Conservation (phyloP, 768 basidiomycete species). For the Leccinellum rugosiceps region DNA sequence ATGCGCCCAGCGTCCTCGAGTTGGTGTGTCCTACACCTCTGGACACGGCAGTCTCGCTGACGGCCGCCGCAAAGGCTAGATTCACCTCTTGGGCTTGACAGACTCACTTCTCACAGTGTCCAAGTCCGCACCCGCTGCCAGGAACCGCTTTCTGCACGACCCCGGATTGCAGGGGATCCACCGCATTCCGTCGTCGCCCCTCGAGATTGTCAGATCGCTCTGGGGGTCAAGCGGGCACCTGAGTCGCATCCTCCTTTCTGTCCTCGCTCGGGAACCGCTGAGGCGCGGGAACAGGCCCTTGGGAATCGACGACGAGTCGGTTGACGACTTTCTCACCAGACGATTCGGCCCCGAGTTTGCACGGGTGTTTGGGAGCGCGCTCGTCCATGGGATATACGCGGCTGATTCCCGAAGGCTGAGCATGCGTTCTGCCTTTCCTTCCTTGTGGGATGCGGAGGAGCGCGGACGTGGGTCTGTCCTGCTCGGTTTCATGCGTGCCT, state of each 20-base stretch:
- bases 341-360: constrained; percentile 75
- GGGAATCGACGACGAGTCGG: constrained; percentile 62
- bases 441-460: constrained; percentile 67
- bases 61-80: constrained; percentile 43
- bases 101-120: constrained; percentile 64
- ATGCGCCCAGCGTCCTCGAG: constrained; percentile 69
- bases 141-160: constrained; percentile 69
- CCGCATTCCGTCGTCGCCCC: constrained; percentile 42
- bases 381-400: constrained; percentile 93
- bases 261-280: constrained; percentile 60
- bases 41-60: constrained; percentile 8
- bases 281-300: constrained; percentile 40
- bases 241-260: constrained; percentile 46
- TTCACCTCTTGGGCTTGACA: constrained; percentile 67
- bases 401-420: constrained; percentile 76
- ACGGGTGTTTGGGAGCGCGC: constrained; percentile 68
- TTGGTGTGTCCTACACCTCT: constrained; percentile 48
- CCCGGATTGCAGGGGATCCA: constrained; percentile 52
- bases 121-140: constrained; percentile 66
- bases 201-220: constrained; percentile 37
- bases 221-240: constrained; percentile 31
- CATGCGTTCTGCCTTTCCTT: constrained; percentile 73
- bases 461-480: constrained; percentile 69
- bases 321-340: constrained; percentile 73
- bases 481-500: constrained; percentile 45